Conservation (phyloP, 192 early-diverging fungal genomes). For the Gigaspora rosea region DNA sequence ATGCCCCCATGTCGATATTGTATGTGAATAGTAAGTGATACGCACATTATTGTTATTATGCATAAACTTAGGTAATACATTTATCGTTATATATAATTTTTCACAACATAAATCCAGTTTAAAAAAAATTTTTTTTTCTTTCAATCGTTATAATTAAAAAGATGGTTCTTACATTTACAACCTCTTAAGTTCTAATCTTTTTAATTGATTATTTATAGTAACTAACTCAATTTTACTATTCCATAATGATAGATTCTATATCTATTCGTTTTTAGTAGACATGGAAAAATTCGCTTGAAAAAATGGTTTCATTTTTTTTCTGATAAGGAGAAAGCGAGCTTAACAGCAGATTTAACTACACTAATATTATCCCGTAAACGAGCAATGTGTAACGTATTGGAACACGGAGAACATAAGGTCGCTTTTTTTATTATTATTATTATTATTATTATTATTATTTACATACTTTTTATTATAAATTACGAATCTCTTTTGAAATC, state of each 20-base stretch:
- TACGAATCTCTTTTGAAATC: not conserved
- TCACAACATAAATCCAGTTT: too few species aligned
- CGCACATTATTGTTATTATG: too few species aligned
- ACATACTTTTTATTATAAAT: not conserved
- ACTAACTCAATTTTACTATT: too few species aligned
- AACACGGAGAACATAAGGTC: slow-evolving; percentile 48
- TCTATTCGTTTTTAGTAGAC: slow-evolving; percentile 54
- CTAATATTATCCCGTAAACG: slow-evolving; percentile 52
- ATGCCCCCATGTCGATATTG: too few species aligned
- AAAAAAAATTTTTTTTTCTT: too few species aligned
- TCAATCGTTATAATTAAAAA: too few species aligned
- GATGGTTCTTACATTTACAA: too few species aligned
- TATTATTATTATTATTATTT: not conserved
- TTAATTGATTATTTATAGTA: too few species aligned
- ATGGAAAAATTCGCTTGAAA: slow-evolving; percentile 56
- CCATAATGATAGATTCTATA: slow-evolving; percentile 45
- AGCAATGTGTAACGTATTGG: slow-evolving; percentile 56
- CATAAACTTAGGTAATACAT: too few species aligned
- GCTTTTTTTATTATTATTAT: not conserved
- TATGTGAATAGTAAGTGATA: too few species aligned
- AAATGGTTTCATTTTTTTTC: slow-evolving; percentile 49
- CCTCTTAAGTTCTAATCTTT: too few species aligned
- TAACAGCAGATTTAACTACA: slow-evolving; percentile 48
- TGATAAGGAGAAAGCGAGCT: slow-evolving; percentile 46
- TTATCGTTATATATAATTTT: too few species aligned